A percentile compares a stretch with the other conserved stretches of the same genome.
phyloP scores from a whole-genome alignment of 306 rosid species.

The Prunus persica region Prunus_persica_NCBIv2 NC_034015.1:19051001-19051500 shows the following conservation, averaged over 20 bases:
- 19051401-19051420: conserved; percentile 24
- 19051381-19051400: conserved; percentile 47
- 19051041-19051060: conserved; percentile 4
- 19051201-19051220: conserved; percentile 19
- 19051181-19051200: background rate
- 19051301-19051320: conserved; percentile 15
- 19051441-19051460: conserved; percentile 51
- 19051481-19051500: conserved; percentile 19
- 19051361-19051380: conserved; percentile 23
- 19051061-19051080: conserved; percentile 5
- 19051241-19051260: conserved; percentile 41
- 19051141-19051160: background rate
- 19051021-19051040: background rate
- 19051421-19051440: conserved; percentile 43
- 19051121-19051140: background rate
- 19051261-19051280: conserved; percentile 9
- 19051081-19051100: background rate
- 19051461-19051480: conserved; percentile 45
- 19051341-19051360: conserved; percentile 45
- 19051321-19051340: conserved; percentile 22
- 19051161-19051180: background rate
- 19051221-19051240: conserved; percentile 19
- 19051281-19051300: conserved; percentile 9
- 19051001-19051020: background rate
- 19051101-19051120: conserved; percentile 20